Evolutionary conservation across 805 yeast species (phyloP), one percentile per base, ranked within the genome.

Genomic region (Hemisphaericaspora nanyangensis): DNA sequence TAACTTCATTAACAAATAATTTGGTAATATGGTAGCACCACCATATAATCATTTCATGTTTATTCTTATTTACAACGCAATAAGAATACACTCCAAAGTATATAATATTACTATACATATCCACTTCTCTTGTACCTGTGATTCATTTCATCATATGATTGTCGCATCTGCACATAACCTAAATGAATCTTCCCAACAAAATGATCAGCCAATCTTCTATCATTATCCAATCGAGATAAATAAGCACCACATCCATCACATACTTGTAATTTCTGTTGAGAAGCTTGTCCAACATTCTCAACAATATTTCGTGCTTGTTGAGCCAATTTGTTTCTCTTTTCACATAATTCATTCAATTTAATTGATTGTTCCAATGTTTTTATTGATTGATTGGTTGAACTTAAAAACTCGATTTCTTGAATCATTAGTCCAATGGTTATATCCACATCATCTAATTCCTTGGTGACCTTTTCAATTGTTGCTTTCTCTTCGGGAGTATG

Each of bases 241-340:
- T 83, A 88, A 0, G 95, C 95, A 1, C 95, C 96, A 62, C 98
- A 90, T 1, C 79, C 80, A 46, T 79, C 85, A 61, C 98, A 90
- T 1, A 87, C 95, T 58, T 89, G 96, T 33, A 90, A 68, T 57
- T 87, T 86, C 52, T 90, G 97, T 54, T 85, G 95, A 1, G 93
- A 87, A 10, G 89, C 76, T 49, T 86, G 91, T 2, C 95, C 93
- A 6, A 83, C 71, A 52, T 78, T 80, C 41, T 86, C 95, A 11
- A 81, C 74, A 6, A 84, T 61, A 18, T 67, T 71, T 30, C 83
- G 63, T 4, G 84, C 80, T 35, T 72, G 74, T 37, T 74, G 76
- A 1, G 82, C 77, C 13, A 79, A 62, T 15, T 56, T 55, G 20
- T 71, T 76, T 48, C 89, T 65, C 46, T 76, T 72, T 28, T 63